A percentile compares a stretch with the other conserved stretches of the same genome.
Evolutionary conservation across 345 rosid species (phyloP).

Genomic region (Trapa bicornis): DNA sequence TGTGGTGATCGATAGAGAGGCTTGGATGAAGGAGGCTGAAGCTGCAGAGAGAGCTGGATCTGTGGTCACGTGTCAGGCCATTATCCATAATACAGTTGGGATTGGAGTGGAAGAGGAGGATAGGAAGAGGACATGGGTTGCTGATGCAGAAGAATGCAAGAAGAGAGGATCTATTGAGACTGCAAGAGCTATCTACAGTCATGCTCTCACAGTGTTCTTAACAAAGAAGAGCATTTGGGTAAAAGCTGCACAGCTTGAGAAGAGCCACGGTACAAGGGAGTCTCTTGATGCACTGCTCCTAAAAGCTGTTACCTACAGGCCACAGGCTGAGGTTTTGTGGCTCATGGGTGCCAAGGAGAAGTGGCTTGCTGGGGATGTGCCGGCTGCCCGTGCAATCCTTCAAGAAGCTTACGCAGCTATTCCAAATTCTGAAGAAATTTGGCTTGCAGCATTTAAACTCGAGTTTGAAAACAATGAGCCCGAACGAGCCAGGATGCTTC

Average conservation of each 20-base stretch:
- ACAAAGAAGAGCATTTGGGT: slow-evolving; percentile 95
- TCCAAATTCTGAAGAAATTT: slow-evolving; percentile 83
- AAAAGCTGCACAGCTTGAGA: slow-evolving; percentile 91
- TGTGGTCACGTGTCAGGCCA: slow-evolving; percentile 74
- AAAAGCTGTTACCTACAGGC: slow-evolving; percentile 74
- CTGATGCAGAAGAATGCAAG: slow-evolving; percentile 96
- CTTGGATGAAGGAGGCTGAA: slow-evolving; percentile 94
- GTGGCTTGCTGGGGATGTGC: slow-evolving; percentile 97
- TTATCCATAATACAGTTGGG: slow-evolving; percentile 60
- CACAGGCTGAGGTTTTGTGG: slow-evolving; percentile 95
- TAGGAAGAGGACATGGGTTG: slow-evolving; percentile 96
- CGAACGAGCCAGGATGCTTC: slow-evolving; percentile 88
- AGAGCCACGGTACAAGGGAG: slow-evolving; percentile 86
- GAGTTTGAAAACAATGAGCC: slow-evolving; percentile 96
- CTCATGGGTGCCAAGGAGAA: slow-evolving; percentile 98
- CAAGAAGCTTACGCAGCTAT: slow-evolving; percentile 93
- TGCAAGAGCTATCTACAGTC: slow-evolving; percentile 80
- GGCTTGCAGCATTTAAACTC: slow-evolving; percentile 96
- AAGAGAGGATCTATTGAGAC: slow-evolving; percentile 86
- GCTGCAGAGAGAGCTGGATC: slow-evolving; percentile 81
- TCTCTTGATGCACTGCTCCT: slow-evolving; percentile 78
- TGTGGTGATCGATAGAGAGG: slow-evolving; percentile 70
- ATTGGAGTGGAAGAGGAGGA: slow-evolving; percentile 93
- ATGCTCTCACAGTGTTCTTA: slow-evolving; percentile 72
- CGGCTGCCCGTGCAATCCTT: slow-evolving; percentile 82